Base-by-base conservation (phyloP, 495 filamentous ascomycete species). In the Bacidia gigantensis region DNA sequence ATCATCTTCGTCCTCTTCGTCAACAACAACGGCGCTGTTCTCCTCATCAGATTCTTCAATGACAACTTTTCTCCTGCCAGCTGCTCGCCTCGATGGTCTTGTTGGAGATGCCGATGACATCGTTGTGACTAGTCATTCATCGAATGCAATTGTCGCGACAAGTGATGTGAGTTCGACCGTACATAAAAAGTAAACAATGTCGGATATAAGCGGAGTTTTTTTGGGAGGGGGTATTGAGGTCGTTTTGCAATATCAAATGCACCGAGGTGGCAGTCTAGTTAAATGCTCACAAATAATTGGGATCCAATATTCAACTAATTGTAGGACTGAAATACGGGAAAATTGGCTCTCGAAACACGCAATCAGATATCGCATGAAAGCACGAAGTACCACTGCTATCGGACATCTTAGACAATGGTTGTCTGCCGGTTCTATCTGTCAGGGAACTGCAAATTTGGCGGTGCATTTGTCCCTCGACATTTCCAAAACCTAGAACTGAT, bases 11-110 rank as follows among this genome's bases (percentile, higher is more conserved):
- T 79, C 80, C 23, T 81, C 76, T 2, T 80, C 70, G 49, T 67
- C 71, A 17, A 69, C 62, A 20, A 76, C 70, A 57, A 77, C 77
- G 55, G 78, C 71, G 38, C 72, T 65, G 51, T 75, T 68, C 43
- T 81, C 76, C 11, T 84, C 84, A 26, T 89, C 86, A 2, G 84
- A 83, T 20, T 86, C 85, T 48, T 94, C 87, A 50, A 89, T 68
- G 25, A 89, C 73, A 17, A 80, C 74, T 55, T 78, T 81, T 59
- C 78, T 79, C 47, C 84, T 75, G 24, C 84, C 63, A 24, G 84
- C 82, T 23, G 78, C 83, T 56, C 88, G 79, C 62, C 89, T 79
- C 51, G 86, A 79, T 21, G 86, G 80, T 61, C 89, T 72, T 58
- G 79, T 77, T 55, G 84, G 80, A 67, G 85, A 84, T 60, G 70